These are phyloP conservation scores for Aspergillus sclerotiicarbonarius DNA, from an alignment of 495 filamentous ascomycete species.

Conservation along the genomic window DNA sequence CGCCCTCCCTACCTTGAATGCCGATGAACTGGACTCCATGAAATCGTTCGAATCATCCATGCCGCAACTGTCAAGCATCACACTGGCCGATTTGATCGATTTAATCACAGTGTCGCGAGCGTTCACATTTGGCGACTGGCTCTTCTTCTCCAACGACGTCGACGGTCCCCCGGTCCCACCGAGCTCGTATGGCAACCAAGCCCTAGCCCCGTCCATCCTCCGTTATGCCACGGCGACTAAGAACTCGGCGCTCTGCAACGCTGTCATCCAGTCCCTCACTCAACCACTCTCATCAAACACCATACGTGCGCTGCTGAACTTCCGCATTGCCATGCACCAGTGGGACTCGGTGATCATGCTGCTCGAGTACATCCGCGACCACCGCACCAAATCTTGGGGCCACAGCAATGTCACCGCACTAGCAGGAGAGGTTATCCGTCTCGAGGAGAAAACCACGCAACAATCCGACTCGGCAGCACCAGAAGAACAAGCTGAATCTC, in stretches of 20 bases:
- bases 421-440: constrained; percentile 40
- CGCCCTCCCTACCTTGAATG: constrained; percentile 21
- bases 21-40: constrained; percentile 13
- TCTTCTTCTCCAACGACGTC: constrained; percentile 53
- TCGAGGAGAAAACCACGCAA: constrained; percentile 27
- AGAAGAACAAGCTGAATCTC: constrained; percentile 1
- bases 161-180: constrained; percentile 56
- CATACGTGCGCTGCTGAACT: constrained; percentile 49
- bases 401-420: constrained; percentile 44
- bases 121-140: constrained; percentile 52
- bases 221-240: constrained; percentile 55
- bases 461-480: constrained; percentile 4
- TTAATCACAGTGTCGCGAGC: constrained; percentile 45
- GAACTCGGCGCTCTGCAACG: constrained; percentile 44
- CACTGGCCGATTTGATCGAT: constrained; percentile 53
- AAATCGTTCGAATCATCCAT: constrained; percentile 32
- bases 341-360: constrained; percentile 49
- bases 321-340: constrained; percentile 43
- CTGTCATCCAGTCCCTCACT: constrained; percentile 37
- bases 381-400: constrained; percentile 45
- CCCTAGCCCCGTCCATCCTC: constrained; percentile 54
- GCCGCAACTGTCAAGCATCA: constrained; percentile 45
- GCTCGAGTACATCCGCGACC: constrained; percentile 41
- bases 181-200: constrained; percentile 44
- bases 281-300: constrained; percentile 43